Base-by-base conservation (phyloP, 352 stramenopile species). In the Globisporangium heterothallicum region DNA sequence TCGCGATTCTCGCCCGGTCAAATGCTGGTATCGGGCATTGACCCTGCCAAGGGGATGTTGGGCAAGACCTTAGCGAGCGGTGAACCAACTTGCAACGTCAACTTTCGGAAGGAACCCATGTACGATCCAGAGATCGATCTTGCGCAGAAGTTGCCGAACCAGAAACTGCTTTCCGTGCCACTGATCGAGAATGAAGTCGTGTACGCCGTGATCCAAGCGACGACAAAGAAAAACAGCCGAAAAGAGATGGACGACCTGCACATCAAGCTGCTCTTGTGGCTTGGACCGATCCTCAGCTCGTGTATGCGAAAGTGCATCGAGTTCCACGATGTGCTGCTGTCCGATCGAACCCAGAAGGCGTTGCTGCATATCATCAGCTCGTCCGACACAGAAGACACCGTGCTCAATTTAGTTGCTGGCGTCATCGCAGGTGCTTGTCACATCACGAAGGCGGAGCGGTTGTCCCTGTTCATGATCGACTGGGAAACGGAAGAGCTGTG, bases 241-340 rank as follows among this genome's bases (percentile, higher is more conserved):
- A 56, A 65, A 12, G 71, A 69, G n/a, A 69, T 87, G 34, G 75
- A 88, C 32, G 68, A 76, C 2, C 68, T 85, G 21, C 73, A 92
- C 30, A 61, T 90, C 41, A 86, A 88, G 53, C 42, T 93, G 30
- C 51, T 94, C 38, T 82, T 78, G 47, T 91, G 83, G 71, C 63
- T 94, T 6, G 83, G 83, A 0, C 79, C 80, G 35, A 91, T 94
- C 58, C 60, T 94, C 34, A 86, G 74, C 40, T 84, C 80, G 13
- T 88, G 79, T 25, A 90, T 94, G 78, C 77, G 83, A 12, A 90
- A 91, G 49, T 90, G 78, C 42, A 92, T 94, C 48, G 80, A 94
- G 59, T 91, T 78, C 53, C 83, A 92, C 49, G 83, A 94, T 35
- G 76, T 92, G 16, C 48, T 92, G 48, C 60, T 94, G 0, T 89